Evolutionary conservation across 2,329 filamentous ascomycete genomes (phyloP).

Genomic region (Colletotrichum sojae): DNA sequence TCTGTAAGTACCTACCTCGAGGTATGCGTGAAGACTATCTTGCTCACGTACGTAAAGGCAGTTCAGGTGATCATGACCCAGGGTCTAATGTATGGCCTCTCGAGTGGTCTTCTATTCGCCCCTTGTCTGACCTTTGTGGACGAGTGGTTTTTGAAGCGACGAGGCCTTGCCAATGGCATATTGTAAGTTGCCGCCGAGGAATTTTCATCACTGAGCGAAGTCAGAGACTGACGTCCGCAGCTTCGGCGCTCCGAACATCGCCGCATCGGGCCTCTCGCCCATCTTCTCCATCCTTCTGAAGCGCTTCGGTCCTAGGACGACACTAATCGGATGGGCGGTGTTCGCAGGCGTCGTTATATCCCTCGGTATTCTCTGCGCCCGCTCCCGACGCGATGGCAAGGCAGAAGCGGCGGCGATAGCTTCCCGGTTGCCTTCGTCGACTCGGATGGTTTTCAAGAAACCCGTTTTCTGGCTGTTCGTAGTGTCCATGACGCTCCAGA

Average conservation of each 20-base stretch:
- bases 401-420: neutral
- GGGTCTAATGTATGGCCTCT: conserved; percentile 21
- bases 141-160: conserved; percentile 57
- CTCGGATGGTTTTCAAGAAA: neutral
- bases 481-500: conserved; percentile 18
- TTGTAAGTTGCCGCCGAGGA: neutral
- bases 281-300: conserved; percentile 20
- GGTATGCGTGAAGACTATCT: neutral
- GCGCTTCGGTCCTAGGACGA: conserved; percentile 15
- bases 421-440: neutral
- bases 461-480: conserved; percentile 21
- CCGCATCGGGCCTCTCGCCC: conserved; percentile 15
- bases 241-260: conserved; percentile 22
- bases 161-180: conserved; percentile 58
- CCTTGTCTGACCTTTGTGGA: conserved; percentile 53
- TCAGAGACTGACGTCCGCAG: neutral
- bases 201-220: neutral
- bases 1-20: neutral
- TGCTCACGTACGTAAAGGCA: neutral
- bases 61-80: conserved; percentile 25
- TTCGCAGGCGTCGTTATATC: conserved; percentile 1
- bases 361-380: conserved; percentile 9
- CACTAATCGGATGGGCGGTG: conserved; percentile 7
- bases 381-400: neutral
- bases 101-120: conserved; percentile 54